phyloP scores from a whole-genome alignment of 768 basidiomycete species.

The Rhizopogon salebrosus region DNA sequence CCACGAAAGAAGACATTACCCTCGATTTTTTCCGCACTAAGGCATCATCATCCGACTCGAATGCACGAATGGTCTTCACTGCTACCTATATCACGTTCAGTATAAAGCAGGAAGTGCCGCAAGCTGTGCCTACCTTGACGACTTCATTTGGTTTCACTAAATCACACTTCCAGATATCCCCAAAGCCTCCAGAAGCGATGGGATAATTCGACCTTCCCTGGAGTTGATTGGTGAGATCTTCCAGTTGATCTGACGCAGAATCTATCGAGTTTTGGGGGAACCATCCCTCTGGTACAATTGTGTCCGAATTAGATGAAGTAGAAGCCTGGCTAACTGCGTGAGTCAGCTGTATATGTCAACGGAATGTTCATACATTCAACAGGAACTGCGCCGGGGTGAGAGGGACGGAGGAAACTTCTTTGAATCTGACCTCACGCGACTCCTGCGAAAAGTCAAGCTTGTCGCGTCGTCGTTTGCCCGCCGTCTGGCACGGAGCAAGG shows the following conservation, averaged over 20 bases:
- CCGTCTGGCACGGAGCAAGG: no score
- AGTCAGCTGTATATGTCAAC: no score
- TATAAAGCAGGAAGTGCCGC: background rate
- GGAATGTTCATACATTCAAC: no score
- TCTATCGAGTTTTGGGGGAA: no score
- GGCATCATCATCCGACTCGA: background rate
- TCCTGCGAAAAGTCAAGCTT: no score
- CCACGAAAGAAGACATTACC: background rate
- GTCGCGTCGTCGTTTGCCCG: no score
- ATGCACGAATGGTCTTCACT: background rate
- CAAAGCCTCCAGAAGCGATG: background rate
- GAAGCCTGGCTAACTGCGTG: slow-evolving; percentile 38
- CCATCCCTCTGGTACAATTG: no score
- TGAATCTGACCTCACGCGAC: no score
- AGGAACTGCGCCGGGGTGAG: no score
- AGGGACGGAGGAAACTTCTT: no score
- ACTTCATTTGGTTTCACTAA: slow-evolving; percentile 10
- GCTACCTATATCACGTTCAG: background rate
- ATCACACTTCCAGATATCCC: slow-evolving; percentile 2
- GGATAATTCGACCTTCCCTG: background rate
- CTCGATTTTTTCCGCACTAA: background rate
- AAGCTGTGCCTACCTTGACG: background rate
- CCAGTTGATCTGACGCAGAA: no score
- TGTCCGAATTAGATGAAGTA: no score
- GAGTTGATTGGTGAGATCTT: background rate